Evolutionary conservation across 139 green algal species (phyloP), one percentile per base, ranked within the genome.

Genomic region (Nannochloris sp.): DNA sequence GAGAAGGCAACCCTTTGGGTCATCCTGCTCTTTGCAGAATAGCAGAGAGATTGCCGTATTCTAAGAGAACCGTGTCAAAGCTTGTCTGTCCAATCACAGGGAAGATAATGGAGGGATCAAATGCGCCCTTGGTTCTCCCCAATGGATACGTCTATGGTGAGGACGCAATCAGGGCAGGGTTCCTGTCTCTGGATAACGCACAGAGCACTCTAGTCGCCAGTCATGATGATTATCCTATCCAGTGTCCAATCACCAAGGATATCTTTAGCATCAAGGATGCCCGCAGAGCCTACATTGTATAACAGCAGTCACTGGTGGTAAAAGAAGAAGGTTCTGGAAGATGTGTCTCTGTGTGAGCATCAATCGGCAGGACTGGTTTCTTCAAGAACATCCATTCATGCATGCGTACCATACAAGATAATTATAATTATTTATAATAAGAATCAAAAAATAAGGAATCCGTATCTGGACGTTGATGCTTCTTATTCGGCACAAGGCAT

Each of bases 71-170:
- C 45, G 79, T 82, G 70, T 91, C 80, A 62, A 94, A 91, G 71
- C 85, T 97, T 36, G 71, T 97, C 14, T 97, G 91, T 69, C 67
- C 71, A 17, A 70, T 97, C 5, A 94, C 83, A 0, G 69, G 71
- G 4, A 77, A 86, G 43, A 31, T 91, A 23, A 97, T 97, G 88
- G 83, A 82, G 17, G 92, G 94, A 62, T 74, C 91, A 59, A 97
- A 97, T 72, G 89, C 90, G 23, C 90, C 91, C 4, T 75, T 96
- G 65, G 88, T 90, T 64, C 71, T 96, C 65, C 88, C 90, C 23
- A 96, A 95, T 62, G 89, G 89, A 20, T 87, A 87, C 20, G 86
- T 95, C 31, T 95, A 93, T 81, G 82, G 82, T 62, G 68, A 82
- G 48, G 57, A 46, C 8, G 86, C 75, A 3, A 59, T 89, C 5